Evolutionary conservation across 2,329 filamentous ascomycete species (phyloP).

Genomic region (Fusarium austroafricanum): DNA sequence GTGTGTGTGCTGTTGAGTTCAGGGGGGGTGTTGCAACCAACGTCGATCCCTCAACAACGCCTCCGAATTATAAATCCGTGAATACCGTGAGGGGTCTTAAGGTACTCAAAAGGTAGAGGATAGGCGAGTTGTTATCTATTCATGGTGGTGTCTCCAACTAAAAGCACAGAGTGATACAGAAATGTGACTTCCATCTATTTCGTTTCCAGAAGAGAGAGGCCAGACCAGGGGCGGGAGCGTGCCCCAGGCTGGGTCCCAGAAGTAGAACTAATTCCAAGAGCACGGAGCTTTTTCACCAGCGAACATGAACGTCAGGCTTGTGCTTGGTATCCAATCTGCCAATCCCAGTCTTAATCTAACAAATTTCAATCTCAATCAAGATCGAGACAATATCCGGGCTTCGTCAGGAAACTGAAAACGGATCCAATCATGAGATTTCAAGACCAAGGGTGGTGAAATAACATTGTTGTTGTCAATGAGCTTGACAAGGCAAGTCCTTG

Average conservation of each 20-base stretch:
- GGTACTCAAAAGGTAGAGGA: background rate
- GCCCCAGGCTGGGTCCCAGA: slow-evolving; percentile 13
- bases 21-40: slow-evolving; percentile 32
- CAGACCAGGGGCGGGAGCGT: slow-evolving; percentile 19
- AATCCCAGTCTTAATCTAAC: slow-evolving; percentile 3
- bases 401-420: slow-evolving; percentile 20
- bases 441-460: slow-evolving; percentile 27
- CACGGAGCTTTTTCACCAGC: slow-evolving; percentile 33
- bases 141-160: background rate
- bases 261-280: slow-evolving; percentile 10
- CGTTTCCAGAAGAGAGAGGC: slow-evolving; percentile 14
- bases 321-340: background rate
- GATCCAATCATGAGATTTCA: slow-evolving; percentile 12
- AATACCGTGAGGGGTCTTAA: slow-evolving; percentile 8
- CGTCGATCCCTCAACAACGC: slow-evolving; percentile 34
- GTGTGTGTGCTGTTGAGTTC: slow-evolving; percentile 30
- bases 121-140: background rate
- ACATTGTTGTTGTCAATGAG: slow-evolving; percentile 24
- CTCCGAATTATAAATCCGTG: slow-evolving; percentile 20
- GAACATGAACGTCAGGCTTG: slow-evolving; percentile 10
- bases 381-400: slow-evolving; percentile 25
- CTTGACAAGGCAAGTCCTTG: slow-evolving; percentile 38
- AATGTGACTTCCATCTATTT: slow-evolving; percentile 19
- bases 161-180: slow-evolving; percentile 4
- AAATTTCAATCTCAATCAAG: slow-evolving; percentile 1